Base-by-base conservation (phyloP, 2,329 filamentous ascomycete genomes). In the Penicillium sp. region DNA sequence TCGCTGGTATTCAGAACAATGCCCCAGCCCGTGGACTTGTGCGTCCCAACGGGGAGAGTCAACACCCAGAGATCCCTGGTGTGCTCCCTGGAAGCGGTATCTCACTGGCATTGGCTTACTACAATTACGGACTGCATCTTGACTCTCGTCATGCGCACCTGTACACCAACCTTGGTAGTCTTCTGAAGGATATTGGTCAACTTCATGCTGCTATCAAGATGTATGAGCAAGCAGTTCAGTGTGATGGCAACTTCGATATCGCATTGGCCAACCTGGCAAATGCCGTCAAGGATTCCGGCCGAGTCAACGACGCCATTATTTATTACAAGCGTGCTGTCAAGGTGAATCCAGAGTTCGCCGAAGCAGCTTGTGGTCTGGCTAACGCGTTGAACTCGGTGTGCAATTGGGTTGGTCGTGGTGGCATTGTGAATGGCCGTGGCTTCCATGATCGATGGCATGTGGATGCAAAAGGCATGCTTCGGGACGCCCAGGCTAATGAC, bases 371-470 rank as follows among this genome's bases (percentile, higher is more conserved):
- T 73, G 95, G 95, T 8, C 82, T 99, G 52, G 93, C 92, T 1
- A 98, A 96, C 57, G 93, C 95, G 1, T 80, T 99, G 51, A 98
- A 97, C 71, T 98, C 95, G 7, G 93, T 99, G 6, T 99, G 95
- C 71, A 90, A 93, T 68, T 99, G 95, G 95, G 84, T 85, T 67
- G 91, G 91, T 29, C 87, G 95, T 61, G 95, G 95, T 59, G 95
- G 95, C 1, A 88, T 96, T 46, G 81, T 90, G 26, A 83, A 90
- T n/a, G 83, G 87, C 52, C 81, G 80, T 51, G 91, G 90, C 9
- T 85, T 82, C 64, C 87, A 88, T 61, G 95, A 99, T 73, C 87
- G 91, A 42, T 98, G 95, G 90, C 95, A 99, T 72, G 93, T 99
- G 22, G 87, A 96, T 66, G 88, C 91, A 0, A 81, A 86, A 37